Percentiles rank a stretch among this genome's conserved stretches.
These are phyloP conservation scores for Xylaria sp. DNA, from an alignment of 2,329 filamentous ascomycete genomes.

Conservation along the genomic window DNA sequence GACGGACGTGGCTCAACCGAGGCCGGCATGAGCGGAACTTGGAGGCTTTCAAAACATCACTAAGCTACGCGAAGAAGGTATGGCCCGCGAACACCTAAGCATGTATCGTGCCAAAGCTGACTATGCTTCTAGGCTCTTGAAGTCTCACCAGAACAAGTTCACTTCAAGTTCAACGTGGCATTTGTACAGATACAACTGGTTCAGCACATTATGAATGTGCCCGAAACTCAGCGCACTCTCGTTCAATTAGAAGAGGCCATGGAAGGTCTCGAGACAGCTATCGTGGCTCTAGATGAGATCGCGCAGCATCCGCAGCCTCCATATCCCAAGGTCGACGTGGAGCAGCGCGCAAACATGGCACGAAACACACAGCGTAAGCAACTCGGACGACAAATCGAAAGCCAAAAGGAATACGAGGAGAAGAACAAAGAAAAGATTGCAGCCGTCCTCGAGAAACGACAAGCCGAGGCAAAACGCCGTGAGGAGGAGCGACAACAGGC, in stretches of 20 bases:
- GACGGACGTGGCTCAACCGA: conserved; percentile 85
- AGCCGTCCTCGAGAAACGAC: conserved; percentile 80
- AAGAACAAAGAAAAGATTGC: conserved; percentile 90
- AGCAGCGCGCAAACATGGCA: conserved; percentile 97
- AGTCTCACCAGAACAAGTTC: conserved; percentile 82
- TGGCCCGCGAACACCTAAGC: conserved; percentile 32
- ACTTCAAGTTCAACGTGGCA: conserved; percentile 97
- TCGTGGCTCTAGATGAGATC: conserved; percentile 74
- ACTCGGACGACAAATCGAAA: conserved; percentile 83
- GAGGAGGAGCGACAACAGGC: conserved; percentile 79
- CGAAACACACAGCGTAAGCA: conserved; percentile 94
- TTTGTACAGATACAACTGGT: conserved; percentile 97
- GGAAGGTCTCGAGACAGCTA: conserved; percentile 84
- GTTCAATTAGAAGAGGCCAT: conserved; percentile 83
- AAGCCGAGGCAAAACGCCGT: conserved; percentile 79
- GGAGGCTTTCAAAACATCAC: conserved; percentile 65
- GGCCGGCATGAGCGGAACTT: conserved; percentile 71
- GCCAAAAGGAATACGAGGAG: conserved; percentile 90
- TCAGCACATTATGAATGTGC: conserved; percentile 77
- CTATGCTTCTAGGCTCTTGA: conserved; percentile 69
- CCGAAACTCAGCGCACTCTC: conserved; percentile 80
- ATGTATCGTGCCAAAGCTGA: conserved; percentile 38
- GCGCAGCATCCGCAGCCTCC: conserved; percentile 74
- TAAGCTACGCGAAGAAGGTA: conserved; percentile 72
- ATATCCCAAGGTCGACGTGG: conserved; percentile 89